Percentiles rank a stretch among this genome's conserved stretches.
Conservation (phyloP, 108 stramenopile species). For the Cyclotella sp. region DNA sequence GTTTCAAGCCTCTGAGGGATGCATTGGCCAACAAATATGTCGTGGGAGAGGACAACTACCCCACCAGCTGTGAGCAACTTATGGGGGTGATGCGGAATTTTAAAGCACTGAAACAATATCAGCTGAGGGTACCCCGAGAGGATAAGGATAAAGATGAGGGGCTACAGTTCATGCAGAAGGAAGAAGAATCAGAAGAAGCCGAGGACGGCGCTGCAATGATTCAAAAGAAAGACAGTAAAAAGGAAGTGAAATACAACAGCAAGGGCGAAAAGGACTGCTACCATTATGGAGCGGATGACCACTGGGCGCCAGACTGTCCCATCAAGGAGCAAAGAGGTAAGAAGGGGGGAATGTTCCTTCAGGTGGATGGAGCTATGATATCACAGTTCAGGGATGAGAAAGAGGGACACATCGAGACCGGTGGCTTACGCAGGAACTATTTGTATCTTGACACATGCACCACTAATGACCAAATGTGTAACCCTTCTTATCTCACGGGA, state of each 20-base stretch:
- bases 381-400: too few species aligned
- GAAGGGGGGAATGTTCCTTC: too few species aligned
- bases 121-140: too few species aligned
- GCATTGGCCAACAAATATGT: neutral
- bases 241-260: conserved; percentile 5
- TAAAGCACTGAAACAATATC: too few species aligned
- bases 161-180: conserved; percentile 9
- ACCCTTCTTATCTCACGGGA: conserved; percentile 20
- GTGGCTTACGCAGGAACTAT: too few species aligned
- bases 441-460: conserved; percentile 57
- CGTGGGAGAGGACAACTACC: neutral
- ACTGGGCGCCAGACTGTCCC: neutral
- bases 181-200: conserved; percentile 6
- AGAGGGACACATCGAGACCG: too few species aligned
- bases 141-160: neutral
- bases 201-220: neutral
- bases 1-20: neutral
- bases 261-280: too few species aligned
- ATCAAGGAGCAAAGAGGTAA: too few species aligned
- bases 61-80: neutral
- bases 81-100: neutral
- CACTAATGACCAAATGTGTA: conserved; percentile 38
- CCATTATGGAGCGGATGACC: conserved; percentile 3
- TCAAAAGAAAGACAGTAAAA: neutral
- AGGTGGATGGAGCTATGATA: too few species aligned